Evolutionary conservation across 345 rosid genomes (phyloP).

Genomic region (Geranium brycei): DNA sequence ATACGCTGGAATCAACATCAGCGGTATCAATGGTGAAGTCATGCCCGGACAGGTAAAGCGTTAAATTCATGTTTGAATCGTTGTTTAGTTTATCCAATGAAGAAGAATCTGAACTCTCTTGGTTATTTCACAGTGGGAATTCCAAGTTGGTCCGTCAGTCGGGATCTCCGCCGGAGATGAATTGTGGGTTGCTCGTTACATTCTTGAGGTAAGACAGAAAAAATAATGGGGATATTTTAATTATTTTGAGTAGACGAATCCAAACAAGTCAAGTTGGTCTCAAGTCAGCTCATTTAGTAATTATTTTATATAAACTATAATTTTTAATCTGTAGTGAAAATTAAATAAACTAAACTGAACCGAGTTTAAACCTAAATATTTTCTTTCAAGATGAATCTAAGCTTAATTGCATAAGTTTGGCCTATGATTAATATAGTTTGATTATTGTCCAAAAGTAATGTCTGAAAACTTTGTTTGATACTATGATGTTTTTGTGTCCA

Average conservation of each 20-base stretch:
- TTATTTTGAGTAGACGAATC: too few species aligned
- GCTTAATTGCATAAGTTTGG: too few species aligned
- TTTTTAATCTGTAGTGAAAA: too few species aligned
- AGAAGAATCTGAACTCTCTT: background rate
- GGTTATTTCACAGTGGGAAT: constrained; percentile 53
- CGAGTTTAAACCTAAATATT: too few species aligned
- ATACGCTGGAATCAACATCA: constrained; percentile 72
- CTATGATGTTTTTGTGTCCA: constrained; percentile 7
- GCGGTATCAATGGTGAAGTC: constrained; percentile 92
- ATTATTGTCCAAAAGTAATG: background rate
- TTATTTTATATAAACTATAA: too few species aligned
- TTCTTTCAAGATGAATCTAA: too few species aligned
- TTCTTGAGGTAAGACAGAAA: constrained; percentile 53
- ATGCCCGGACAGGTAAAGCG: constrained; percentile 77
- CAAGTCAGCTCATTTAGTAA: too few species aligned
- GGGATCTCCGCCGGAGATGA: constrained; percentile 86
- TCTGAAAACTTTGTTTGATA: background rate
- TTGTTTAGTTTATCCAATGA: background rate
- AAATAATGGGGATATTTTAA: too few species aligned
- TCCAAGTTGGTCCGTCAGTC: constrained; percentile 81
- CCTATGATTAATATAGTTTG: too few species aligned
- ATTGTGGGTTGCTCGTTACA: constrained; percentile 88
- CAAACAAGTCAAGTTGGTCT: too few species aligned
- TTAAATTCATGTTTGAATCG: background rate
- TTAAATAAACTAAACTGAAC: too few species aligned